A percentile compares a stretch with the other conserved stretches of the same genome.
phyloP scores from a whole-genome alignment of 192 early-diverging fungal genomes.

The Globomyces pollinis-pini region DNA sequence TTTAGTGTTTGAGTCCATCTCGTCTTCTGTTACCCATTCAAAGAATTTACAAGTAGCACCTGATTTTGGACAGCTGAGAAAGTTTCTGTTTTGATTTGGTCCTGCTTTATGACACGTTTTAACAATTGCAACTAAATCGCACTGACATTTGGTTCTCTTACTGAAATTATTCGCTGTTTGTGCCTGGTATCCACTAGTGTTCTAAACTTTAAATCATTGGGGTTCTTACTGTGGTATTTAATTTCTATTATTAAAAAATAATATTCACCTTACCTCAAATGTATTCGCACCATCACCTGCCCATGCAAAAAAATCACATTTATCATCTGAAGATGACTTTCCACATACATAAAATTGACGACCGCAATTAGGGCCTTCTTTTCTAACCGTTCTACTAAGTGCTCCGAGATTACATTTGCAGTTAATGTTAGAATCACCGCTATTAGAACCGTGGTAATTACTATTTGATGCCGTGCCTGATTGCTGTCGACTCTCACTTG shows the following conservation, averaged over 20 bases:
- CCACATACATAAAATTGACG: not conserved
- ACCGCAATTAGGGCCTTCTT: not conserved
- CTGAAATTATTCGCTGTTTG: not conserved
- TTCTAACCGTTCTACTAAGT: not conserved
- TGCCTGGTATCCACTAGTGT: not conserved
- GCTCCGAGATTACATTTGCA: not conserved
- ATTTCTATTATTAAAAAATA: too few species aligned
- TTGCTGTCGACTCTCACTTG: not conserved
- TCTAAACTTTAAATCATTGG: constrained; percentile 13
- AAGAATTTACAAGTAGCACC: constrained; percentile 27
- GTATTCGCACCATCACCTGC: not conserved
- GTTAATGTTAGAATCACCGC: not conserved
- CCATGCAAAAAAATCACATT: not conserved
- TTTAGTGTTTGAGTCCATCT: constrained; percentile 15
- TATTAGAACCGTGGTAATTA: not conserved
- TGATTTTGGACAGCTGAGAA: constrained; percentile 38
- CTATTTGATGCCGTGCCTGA: not conserved
- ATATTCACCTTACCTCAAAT: too few species aligned
- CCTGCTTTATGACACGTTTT: constrained; percentile 23
- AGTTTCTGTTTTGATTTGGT: constrained; percentile 45
- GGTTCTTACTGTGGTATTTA: not conserved
- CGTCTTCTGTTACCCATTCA: constrained; percentile 32
- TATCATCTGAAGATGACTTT: not conserved
- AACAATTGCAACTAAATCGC: constrained; percentile 30
- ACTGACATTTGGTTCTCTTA: constrained; percentile 30